Base-by-base conservation (phyloP, 1,284 basidiomycete genomes). In the Moesziomyces sp. region DNA sequence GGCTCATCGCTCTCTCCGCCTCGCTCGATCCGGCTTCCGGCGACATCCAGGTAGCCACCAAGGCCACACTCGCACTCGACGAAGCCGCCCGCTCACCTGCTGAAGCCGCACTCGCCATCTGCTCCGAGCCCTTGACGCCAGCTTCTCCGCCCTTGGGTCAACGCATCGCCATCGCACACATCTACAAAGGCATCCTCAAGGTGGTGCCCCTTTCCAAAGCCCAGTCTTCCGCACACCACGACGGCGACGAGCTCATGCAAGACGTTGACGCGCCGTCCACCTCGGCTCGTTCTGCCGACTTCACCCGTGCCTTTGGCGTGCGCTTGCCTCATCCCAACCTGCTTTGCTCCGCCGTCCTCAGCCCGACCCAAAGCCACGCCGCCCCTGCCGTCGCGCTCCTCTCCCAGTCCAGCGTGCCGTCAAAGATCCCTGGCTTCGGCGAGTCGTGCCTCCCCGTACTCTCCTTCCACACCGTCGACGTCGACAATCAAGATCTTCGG, bases 281-380 rank as follows among this genome's bases (percentile, higher is more conserved):
- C 6, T 47, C 30, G 13, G 13, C 30, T 9, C 55, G 40, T 14
- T 45, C 43, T 38, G 40, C 49, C 19, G 45, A 58, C n/a, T 49
- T 64, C 18, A 58, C 70, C 18, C 57, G 60, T 14, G 57, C 70
- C 24, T 72, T 66, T 35, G 46, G 57, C 51, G 46, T 55, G 28
- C 74, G 81, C 24, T 58, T 82, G 4, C 80, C 78, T 1, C 80
- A 83, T 45, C 75, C 79, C 2, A 70, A 73, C n/a, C 46, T 83
- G 19, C 26, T 83, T 1, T 62, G 66, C 2, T 67, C 52, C 14
- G 52, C 67, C 14, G 56, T 80, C 18, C 68, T 83, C 24, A 57
- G 61, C 18, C 65, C 66, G 3, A 35, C n/a, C 18, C 46, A 51
- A 5, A 14, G 46, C 6, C 43, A 43, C 6, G 54, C 57, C 5